phyloP scores from a whole-genome alignment of 2,329 filamentous ascomycete genomes.

The Sclerotinia glacialis region DNA sequence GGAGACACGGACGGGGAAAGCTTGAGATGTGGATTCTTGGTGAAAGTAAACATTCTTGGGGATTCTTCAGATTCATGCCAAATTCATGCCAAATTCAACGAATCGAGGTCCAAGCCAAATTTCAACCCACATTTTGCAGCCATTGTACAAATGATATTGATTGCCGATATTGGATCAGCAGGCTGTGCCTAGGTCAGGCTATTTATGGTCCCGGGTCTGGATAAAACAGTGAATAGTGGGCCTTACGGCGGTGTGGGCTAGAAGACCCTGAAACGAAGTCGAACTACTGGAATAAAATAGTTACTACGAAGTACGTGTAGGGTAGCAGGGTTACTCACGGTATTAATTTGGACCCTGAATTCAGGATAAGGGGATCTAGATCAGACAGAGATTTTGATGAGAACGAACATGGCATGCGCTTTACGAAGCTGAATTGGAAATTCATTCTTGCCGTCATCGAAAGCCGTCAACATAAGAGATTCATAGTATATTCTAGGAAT shows the following conservation, averaged over 20 bases:
- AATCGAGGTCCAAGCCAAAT: not conserved
- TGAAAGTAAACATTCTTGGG: not conserved
- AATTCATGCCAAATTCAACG: no score
- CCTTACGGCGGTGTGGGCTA: not conserved
- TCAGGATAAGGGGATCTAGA: constrained; percentile 5
- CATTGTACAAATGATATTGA: no score
- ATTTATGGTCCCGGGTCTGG: not conserved
- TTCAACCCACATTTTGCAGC: not conserved
- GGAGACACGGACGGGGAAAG: constrained; percentile 9
- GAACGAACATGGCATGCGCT: not conserved
- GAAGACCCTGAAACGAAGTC: not conserved
- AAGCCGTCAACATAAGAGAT: not conserved
- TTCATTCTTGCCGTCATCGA: not conserved
- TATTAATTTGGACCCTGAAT: not conserved
- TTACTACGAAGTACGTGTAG: not conserved
- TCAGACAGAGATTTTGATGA: not conserved
- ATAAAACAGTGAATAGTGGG: constrained; percentile 16
- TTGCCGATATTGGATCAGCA: constrained; percentile 10
- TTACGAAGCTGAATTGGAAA: not conserved
- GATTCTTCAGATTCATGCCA: constrained; percentile 8
- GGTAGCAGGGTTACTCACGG: not conserved
- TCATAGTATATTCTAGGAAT: not conserved
- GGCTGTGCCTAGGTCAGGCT: constrained; percentile 1
- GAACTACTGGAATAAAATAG: not conserved
- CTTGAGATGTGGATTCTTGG: constrained; percentile 4